These are phyloP conservation scores for Rhodomyrtus psidioides DNA, from an alignment of 441 rosid genomes.

Conservation along the genomic window DNA sequence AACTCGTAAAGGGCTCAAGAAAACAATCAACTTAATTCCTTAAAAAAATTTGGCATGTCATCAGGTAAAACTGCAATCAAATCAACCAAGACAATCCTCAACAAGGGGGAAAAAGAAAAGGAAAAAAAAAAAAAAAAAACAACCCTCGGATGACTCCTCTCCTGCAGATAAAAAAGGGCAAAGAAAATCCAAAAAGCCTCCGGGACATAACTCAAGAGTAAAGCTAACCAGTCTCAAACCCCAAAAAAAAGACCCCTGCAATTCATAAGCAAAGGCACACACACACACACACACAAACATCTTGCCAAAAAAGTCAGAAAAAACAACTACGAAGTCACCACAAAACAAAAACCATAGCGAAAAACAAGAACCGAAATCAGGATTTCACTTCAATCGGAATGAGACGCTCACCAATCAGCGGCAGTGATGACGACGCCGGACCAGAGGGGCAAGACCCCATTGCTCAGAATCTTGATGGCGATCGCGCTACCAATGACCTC, in stretches of 20 bases:
- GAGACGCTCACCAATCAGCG: neutral
- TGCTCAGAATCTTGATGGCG: neutral
- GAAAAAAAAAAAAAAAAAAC: neutral
- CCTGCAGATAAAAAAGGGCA: neutral
- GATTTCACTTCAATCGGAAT: neutral
- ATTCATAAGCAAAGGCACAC: neutral
- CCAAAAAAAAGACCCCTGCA: neutral
- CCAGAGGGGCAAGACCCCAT: neutral
- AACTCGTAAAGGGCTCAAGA: neutral
- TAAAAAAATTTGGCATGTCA: neutral
- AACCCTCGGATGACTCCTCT: neutral
- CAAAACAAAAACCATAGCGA: neutral
- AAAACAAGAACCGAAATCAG: neutral
- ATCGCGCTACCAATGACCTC: neutral
- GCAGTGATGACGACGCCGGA: neutral
- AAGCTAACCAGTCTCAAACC: neutral
- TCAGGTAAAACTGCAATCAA: neutral
- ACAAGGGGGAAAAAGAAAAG: neutral
- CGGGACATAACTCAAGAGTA: neutral
- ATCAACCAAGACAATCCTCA: neutral
- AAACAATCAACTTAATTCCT: neutral
- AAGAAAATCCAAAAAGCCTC: neutral
- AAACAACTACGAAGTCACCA: neutral
- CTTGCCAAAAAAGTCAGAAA: neutral
- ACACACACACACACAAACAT: neutral